A percentile compares a stretch with the other conserved stretches of the same genome.
Conservation (phyloP, 2,329 filamentous ascomycete species). For the Diaporthe ampelina region DNA sequence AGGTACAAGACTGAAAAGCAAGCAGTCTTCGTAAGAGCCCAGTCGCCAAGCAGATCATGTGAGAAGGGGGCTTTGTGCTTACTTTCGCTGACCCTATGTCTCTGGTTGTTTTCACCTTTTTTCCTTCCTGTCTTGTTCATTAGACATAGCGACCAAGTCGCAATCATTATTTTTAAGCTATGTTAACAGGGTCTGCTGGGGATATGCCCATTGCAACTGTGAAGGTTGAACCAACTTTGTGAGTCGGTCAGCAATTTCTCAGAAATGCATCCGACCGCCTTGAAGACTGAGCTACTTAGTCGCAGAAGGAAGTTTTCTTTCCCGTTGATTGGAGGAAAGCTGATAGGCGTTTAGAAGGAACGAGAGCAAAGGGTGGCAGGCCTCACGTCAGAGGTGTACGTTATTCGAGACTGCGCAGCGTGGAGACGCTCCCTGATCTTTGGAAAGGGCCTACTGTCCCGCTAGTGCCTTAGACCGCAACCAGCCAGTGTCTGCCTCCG, state of each 20-base stretch:
- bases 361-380: not conserved
- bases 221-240: not conserved
- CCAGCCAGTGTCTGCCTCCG: too few relatives aligned
- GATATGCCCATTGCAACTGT: not conserved
- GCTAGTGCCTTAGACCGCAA: too few relatives aligned
- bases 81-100: not conserved
- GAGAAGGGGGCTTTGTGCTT: not conserved
- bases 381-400: not conserved
- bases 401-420: not conserved
- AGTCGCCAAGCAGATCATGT: conserved; percentile 2
- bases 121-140: not conserved
- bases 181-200: too few relatives aligned
- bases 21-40: not conserved
- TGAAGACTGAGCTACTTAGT: conserved; percentile 14
- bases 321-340: not conserved
- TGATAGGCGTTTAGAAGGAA: not conserved
- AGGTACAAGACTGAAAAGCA: not conserved
- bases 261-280: not conserved
- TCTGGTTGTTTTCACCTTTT: not conserved
- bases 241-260: conserved; percentile 6
- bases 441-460: too few relatives aligned
- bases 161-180: too few relatives aligned
- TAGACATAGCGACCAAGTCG: too few relatives aligned
- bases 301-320: not conserved
- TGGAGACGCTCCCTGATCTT: not conserved